Evolutionary conservation across 2,329 filamentous ascomycete species (phyloP), one percentile per base, ranked within the genome.

Genomic region (Arthrobotrys conoides): DNA sequence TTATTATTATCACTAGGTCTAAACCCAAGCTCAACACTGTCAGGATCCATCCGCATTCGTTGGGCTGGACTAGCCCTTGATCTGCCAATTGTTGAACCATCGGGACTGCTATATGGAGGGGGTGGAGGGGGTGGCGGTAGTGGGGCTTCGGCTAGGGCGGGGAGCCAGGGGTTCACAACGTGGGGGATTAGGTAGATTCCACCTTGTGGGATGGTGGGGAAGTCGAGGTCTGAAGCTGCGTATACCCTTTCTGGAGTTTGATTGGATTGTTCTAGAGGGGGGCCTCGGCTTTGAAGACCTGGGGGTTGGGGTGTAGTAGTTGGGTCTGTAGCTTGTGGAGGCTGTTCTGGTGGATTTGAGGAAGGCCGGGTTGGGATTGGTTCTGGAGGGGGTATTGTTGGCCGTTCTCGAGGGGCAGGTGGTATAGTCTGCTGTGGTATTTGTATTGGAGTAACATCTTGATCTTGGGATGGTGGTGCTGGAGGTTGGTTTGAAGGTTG

Each of bases 51-150:
- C 14, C 14, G 9, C 36, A 5, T 18, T 20, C 8, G n/a, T 5
- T n/a, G 44, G 30, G 57, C 5, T 27, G 20, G 22, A n/a, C 20
- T 38, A 24, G n/a, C 22, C 16, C 22, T 20, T 20, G 38, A 6
- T 24, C 18, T 24, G 16, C 22, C 22, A 2, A 36, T 18, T 33
- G n/a, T 9, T 10, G 68, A 64, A 2, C 30, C 22, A 0, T 10
- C 9, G 16, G 70, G 61, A n/a, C 49, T 67, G 18, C 18, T 67
- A n/a, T 59, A 67, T 16, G 70, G 57, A 16, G 70, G 61, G 10
- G 70, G 61, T 24, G 70, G 49, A 14, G 70, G 24, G 10, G 69
- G 36, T 5, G 49, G 24, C 6, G 27, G 27, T 30, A 30, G 3
- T 30, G 3, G 27, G 27, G 3, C 6, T 30, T 30, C 27, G 27